Conservation (phyloP, 495 filamentous ascomycete genomes). For the Neurospora sp. region DNA sequence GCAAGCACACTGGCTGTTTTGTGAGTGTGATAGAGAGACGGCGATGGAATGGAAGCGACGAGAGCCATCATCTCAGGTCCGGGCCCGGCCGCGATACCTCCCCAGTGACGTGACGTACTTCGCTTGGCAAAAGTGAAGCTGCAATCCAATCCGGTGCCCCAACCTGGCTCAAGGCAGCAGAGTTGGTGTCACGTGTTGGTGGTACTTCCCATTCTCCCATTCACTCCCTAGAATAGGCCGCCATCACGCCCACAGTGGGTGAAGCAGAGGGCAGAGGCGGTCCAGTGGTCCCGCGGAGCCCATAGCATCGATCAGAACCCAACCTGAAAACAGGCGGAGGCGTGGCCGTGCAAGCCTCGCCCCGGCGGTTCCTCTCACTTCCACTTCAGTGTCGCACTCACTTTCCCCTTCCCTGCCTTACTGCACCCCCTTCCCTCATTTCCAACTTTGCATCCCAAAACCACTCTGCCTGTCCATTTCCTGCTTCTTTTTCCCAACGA, state of each 20-base stretch:
- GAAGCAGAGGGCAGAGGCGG: background rate
- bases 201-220: background rate
- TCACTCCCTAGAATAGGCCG: background rate
- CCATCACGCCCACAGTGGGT: background rate
- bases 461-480: conserved; percentile 13
- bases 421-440: conserved; percentile 29
- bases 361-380: background rate
- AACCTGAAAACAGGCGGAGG: background rate
- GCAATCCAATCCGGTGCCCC: background rate
- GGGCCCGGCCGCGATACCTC: background rate
- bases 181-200: background rate
- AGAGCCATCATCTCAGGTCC: background rate
- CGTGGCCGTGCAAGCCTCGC: background rate
- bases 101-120: background rate
- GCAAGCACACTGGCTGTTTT: background rate
- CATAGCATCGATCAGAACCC: background rate
- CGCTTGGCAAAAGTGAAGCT: background rate
- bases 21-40: background rate
- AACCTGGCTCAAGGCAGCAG: background rate
- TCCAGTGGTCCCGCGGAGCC: background rate
- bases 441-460: conserved; percentile 30
- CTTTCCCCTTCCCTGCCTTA: conserved; percentile 20
- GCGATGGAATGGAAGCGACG: background rate
- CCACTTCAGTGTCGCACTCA: background rate
- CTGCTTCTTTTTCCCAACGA: conserved; percentile 17